phyloP scores from a whole-genome alignment of 2,329 filamentous ascomycete genomes.

The Xylogone sp. region DNA sequence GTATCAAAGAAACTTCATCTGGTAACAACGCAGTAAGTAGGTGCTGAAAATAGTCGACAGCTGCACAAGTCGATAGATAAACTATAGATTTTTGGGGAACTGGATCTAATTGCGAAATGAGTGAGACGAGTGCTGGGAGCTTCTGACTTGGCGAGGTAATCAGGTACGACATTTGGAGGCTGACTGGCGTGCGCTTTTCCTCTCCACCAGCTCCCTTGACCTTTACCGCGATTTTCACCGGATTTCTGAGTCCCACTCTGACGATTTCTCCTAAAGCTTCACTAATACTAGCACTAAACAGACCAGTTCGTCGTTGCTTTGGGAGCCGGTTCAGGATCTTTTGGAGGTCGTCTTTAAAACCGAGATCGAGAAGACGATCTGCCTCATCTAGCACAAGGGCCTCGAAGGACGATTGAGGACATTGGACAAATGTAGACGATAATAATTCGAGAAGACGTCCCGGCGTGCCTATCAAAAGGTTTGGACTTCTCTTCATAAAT shows the following conservation, averaged over 20 bases:
- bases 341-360: conserved; percentile 88
- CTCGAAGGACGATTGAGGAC: conserved; percentile 85
- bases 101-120: conserved; percentile 68
- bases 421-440: conserved; percentile 81
- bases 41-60: conserved; percentile 90
- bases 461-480: conserved; percentile 85
- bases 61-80: conserved; percentile 90
- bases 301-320: conserved; percentile 87
- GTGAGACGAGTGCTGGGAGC: conserved; percentile 66
- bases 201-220: conserved; percentile 76
- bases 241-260: conserved; percentile 85
- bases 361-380: conserved; percentile 85
- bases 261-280: conserved; percentile 94
- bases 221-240: conserved; percentile 90
- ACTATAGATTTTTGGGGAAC: conserved; percentile 81
- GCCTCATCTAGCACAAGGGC: conserved; percentile 92
- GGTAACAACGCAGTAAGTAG: conserved; percentile 72
- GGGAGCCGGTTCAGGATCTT: conserved; percentile 80
- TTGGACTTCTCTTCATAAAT: conserved; percentile 81
- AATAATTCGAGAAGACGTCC: conserved; percentile 86
- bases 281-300: conserved; percentile 95
- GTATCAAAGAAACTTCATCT: conserved; percentile 63
- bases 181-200: conserved; percentile 86
- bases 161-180: conserved; percentile 87
- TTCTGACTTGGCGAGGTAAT: conserved; percentile 74